phyloP scores from a whole-genome alignment of 805 yeast species.

The Ogataea wickerhamii region DNA sequence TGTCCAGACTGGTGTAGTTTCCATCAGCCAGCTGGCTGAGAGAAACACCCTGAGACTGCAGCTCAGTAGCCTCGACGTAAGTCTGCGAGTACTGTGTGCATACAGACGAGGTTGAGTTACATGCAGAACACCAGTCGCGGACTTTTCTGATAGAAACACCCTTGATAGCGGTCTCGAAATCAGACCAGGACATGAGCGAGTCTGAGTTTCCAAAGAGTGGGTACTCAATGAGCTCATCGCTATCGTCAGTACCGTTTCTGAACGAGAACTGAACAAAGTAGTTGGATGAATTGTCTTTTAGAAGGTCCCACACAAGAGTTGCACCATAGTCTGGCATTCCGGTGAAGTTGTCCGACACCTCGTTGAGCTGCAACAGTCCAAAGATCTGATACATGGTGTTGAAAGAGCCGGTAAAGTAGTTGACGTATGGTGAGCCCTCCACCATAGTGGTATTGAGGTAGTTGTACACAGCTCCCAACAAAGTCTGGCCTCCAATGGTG shows the following conservation, averaged over 20 bases:
- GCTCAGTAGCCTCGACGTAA: conserved; percentile 30
- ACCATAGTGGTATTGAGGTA: conserved; percentile 36
- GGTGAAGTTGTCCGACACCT: conserved; percentile 36
- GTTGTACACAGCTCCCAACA: conserved; percentile 34
- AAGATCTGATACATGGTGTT: conserved; percentile 41
- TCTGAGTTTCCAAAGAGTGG: conserved; percentile 37
- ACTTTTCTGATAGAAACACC: conserved; percentile 28
- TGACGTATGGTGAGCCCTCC: conserved; percentile 36
- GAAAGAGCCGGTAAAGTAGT: conserved; percentile 44
- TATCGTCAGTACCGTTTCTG: conserved; percentile 42
- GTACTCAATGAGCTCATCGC: conserved; percentile 31
- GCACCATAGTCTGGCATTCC: conserved; percentile 48
- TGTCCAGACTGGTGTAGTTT: conserved; percentile 24
- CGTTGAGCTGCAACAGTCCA: conserved; percentile 34
- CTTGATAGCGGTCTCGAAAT: conserved; percentile 30
- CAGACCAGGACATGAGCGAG: conserved; percentile 34
- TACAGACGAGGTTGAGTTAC: conserved; percentile 31
- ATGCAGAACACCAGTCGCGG: conserved; percentile 39
- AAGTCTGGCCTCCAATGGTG: conserved; percentile 41
- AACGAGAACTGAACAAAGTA: conserved; percentile 42
- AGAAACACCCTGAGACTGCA: conserved; percentile 30
- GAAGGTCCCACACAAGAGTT: conserved; percentile 42
- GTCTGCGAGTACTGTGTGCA: conserved; percentile 34
- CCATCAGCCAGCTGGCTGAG: conserved; percentile 29
- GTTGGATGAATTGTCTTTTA: conserved; percentile 26